These are phyloP conservation scores for Mycena polygramma DNA, from an alignment of 768 basidiomycete genomes.

Conservation along the genomic window DNA sequence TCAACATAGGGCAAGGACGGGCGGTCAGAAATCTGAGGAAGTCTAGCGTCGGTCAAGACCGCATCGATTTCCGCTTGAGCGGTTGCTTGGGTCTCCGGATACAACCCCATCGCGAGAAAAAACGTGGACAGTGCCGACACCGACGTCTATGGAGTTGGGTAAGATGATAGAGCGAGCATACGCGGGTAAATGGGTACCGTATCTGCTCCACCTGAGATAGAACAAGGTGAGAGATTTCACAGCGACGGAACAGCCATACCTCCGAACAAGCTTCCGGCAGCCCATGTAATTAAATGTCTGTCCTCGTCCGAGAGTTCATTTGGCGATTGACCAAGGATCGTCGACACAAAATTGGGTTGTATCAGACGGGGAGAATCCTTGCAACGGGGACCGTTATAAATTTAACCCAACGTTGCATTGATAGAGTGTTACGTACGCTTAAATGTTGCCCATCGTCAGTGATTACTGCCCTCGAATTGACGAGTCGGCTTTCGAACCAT, in stretches of 20 bases:
- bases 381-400: no score
- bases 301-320: no score
- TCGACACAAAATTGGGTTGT: no score
- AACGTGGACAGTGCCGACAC: conserved; percentile 18
- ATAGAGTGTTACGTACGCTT: no score
- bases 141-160: conserved; percentile 6
- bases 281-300: conserved; percentile 31
- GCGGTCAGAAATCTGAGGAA: conserved; percentile 41
- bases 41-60: conserved; percentile 28
- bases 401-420: no score
- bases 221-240: no score
- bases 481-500: no score
- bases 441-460: no score
- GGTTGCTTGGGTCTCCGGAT: conserved; percentile 42
- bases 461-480: no score
- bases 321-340: no score
- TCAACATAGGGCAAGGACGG: conserved; percentile 43
- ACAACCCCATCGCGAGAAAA: conserved; percentile 37
- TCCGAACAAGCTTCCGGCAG: conserved; percentile 34
- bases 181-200: not conserved
- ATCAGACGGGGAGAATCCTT: no score
- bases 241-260: conserved; percentile 9
- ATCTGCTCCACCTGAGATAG: conserved; percentile 19
- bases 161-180: not conserved
- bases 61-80: conserved; percentile 44